Evolutionary conservation across 2,329 filamentous ascomycete species (phyloP).

Genomic region (Sporothrix protearum): DNA sequence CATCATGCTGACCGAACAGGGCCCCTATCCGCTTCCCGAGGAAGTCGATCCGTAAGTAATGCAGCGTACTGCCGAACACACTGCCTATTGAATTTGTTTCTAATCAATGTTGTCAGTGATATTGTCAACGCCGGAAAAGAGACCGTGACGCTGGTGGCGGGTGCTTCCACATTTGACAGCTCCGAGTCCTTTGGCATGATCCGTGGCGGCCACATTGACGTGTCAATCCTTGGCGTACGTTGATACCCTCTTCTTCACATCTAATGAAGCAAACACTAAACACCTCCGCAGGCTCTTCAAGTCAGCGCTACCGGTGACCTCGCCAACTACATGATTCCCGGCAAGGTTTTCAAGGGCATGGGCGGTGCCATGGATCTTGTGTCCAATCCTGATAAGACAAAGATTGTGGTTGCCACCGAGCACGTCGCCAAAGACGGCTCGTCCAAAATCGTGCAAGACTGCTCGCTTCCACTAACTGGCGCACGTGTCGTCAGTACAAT

Average conservation of each 20-base stretch:
- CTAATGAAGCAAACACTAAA: background rate
- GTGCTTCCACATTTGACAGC: slow-evolving; percentile 73
- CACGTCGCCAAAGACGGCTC: slow-evolving; percentile 66
- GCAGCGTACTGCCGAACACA: background rate
- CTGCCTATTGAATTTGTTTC: background rate
- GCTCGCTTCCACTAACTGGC: slow-evolving; percentile 64
- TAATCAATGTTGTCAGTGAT: background rate
- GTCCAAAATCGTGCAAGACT: slow-evolving; percentile 63
- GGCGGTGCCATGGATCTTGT: slow-evolving; percentile 74
- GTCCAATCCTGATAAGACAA: slow-evolving; percentile 66
- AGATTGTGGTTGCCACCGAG: slow-evolving; percentile 68
- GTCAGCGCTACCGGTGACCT: slow-evolving; percentile 75
- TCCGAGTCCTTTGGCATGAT: slow-evolving; percentile 87
- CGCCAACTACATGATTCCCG: slow-evolving; percentile 87
- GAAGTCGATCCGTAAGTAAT: slow-evolving; percentile 7
- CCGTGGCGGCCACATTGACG: slow-evolving; percentile 75
- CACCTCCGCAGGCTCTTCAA: slow-evolving; percentile 52
- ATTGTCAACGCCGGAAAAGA: slow-evolving; percentile 69
- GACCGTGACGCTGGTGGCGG: slow-evolving; percentile 74
- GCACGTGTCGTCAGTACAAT: slow-evolving; percentile 45
- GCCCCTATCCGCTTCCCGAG: slow-evolving; percentile 9
- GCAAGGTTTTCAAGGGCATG: slow-evolving; percentile 80
- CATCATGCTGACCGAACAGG: background rate
- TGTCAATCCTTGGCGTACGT: slow-evolving; percentile 69
- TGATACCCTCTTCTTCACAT: slow-evolving; percentile 33